Conservation (phyloP, 2,329 filamentous ascomycete genomes). For the Beauveria medogensis region DNA sequence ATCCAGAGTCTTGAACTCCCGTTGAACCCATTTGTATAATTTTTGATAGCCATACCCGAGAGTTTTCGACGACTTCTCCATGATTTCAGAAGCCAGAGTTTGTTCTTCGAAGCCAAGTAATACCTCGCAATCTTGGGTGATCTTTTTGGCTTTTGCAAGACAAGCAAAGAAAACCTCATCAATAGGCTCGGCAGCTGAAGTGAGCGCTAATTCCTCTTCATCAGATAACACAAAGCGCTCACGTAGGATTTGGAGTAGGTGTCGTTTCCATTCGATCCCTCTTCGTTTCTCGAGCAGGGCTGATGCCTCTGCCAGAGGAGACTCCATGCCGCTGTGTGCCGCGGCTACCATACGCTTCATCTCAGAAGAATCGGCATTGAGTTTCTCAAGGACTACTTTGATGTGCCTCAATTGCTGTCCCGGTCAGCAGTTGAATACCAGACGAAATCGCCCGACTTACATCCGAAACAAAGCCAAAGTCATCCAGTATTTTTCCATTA, state of each 20-base stretch:
- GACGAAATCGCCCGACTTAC: slow-evolving; percentile 36
- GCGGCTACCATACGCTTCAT: slow-evolving; percentile 71
- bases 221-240: slow-evolving; percentile 79
- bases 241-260: slow-evolving; percentile 67
- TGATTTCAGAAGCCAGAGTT: slow-evolving; percentile 76
- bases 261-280: slow-evolving; percentile 72
- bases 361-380: slow-evolving; percentile 72
- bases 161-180: slow-evolving; percentile 77
- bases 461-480: slow-evolving; percentile 85
- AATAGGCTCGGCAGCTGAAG: slow-evolving; percentile 71
- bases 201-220: slow-evolving; percentile 68
- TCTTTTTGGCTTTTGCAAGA: slow-evolving; percentile 72
- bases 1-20: slow-evolving; percentile 85
- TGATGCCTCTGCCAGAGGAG: slow-evolving; percentile 70
- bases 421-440: slow-evolving; percentile 19
- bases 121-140: slow-evolving; percentile 81
- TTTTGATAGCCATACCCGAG: slow-evolving; percentile 91
- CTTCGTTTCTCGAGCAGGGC: slow-evolving; percentile 63
- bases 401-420: slow-evolving; percentile 77
- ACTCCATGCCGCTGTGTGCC: slow-evolving; percentile 66
- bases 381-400: slow-evolving; percentile 64
- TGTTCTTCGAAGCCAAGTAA: slow-evolving; percentile 87
- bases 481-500: slow-evolving; percentile 80
- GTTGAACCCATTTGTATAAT: slow-evolving; percentile 89
- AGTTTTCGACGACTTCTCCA: slow-evolving; percentile 81